These are phyloP conservation scores for Ambrosiella xylebori DNA, from an alignment of 2,329 filamentous ascomycete genomes.

Conservation along the genomic window DNA sequence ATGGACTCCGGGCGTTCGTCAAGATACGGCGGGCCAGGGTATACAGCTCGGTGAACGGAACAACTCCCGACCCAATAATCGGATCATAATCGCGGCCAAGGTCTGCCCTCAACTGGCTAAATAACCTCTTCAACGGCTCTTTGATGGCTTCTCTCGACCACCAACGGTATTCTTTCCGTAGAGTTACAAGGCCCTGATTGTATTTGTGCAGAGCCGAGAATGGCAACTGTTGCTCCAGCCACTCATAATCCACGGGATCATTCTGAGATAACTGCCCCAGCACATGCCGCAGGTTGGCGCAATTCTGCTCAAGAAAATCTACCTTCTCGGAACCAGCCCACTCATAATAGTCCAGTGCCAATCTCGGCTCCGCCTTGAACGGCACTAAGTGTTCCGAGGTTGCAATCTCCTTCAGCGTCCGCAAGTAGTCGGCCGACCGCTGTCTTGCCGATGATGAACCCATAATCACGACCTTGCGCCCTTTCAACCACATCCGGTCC, in stretches of 20 bases:
- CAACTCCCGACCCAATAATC: constrained; percentile 19
- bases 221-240: constrained; percentile 17
- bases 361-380: constrained; percentile 14
- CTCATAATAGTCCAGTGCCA: constrained; percentile 11
- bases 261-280: constrained; percentile 1
- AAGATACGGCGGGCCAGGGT: constrained; percentile 10
- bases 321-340: constrained; percentile 12
- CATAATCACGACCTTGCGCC: constrained; percentile 56
- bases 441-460: constrained; percentile 53
- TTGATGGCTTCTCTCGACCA: constrained; percentile 13
- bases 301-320: constrained; percentile 12
- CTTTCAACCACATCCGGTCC: constrained; percentile 52
- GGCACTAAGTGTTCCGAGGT: constrained; percentile 24
- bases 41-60: constrained; percentile 12
- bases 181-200: neutral
- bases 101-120: constrained; percentile 8
- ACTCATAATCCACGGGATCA: constrained; percentile 16
- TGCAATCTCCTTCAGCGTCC: constrained; percentile 24
- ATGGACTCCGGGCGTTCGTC: constrained; percentile 6
- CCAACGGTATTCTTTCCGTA: constrained; percentile 8
- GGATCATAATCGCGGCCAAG: constrained; percentile 12
- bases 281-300: constrained; percentile 9
- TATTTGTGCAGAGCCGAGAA: constrained; percentile 9
- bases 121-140: constrained; percentile 11
- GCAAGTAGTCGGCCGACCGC: constrained; percentile 26